phyloP scores from a whole-genome alignment of 345 rosid species.

The Boechera retrofracta region DNA sequence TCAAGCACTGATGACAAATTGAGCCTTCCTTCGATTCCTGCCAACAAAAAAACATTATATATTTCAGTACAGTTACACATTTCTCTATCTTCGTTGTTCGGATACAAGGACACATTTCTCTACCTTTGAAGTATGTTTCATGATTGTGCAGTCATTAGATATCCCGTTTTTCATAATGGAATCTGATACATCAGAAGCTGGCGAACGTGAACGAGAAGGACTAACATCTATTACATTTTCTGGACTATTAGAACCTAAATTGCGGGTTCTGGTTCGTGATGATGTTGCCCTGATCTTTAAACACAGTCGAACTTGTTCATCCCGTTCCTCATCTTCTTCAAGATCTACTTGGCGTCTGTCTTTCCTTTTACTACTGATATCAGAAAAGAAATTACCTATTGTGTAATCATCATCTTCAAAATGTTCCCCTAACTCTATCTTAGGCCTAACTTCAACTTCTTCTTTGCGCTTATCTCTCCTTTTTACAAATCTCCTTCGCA shows the following conservation, averaged over 20 bases:
- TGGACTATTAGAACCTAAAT: conserved; percentile 5
- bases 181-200: conserved; percentile 9
- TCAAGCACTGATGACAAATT: conserved; percentile 83
- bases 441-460: background rate
- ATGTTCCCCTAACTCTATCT: background rate
- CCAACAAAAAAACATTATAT: conserved; percentile 25
- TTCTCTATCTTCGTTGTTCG: background rate
- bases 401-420: background rate
- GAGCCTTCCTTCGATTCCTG: conserved; percentile 44
- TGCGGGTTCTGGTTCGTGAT: conserved; percentile 1
- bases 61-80: conserved; percentile 1
- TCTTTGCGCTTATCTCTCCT: background rate
- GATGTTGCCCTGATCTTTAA: background rate
- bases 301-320: background rate
- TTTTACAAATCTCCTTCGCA: background rate
- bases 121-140: conserved; percentile 10
- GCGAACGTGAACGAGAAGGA: conserved; percentile 6
- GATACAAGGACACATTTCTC: background rate
- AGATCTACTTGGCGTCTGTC: background rate
- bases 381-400: background rate
- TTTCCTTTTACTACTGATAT: background rate
- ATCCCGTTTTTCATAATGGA: conserved; percentile 17
- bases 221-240: conserved; percentile 6
- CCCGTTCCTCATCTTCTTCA: conserved; percentile 33
- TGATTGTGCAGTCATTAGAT: conserved; percentile 25